Percentiles rank a stretch among this genome's conserved stretches.
Conservation (phyloP, 441 rosid genomes). For the Populus hybrid region DNA sequence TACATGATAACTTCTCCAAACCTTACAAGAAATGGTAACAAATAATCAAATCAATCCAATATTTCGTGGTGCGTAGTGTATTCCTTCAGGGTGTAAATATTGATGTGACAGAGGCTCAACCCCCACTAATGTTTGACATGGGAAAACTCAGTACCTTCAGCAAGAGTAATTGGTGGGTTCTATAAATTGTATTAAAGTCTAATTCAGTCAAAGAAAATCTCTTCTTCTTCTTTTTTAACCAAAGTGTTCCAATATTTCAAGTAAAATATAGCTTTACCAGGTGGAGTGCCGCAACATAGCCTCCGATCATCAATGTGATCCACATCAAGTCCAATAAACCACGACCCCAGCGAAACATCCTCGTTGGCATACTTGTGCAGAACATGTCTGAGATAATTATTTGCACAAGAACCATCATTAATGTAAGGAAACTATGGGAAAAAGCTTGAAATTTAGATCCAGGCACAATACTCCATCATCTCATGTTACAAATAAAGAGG, state of each 20-base stretch:
- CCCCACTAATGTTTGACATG: constrained; percentile 16
- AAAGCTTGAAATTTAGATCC: constrained; percentile 9
- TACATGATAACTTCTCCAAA: constrained; percentile 13
- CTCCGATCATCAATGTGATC: constrained; percentile 92
- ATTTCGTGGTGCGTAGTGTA: constrained; percentile 21
- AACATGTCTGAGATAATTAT: constrained; percentile 66
- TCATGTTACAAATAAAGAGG: constrained; percentile 12
- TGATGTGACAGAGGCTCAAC: constrained; percentile 23
- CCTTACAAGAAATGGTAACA: constrained; percentile 10
- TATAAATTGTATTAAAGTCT: not conserved
- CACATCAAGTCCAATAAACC: constrained; percentile 95
- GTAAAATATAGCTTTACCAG: constrained; percentile 48
- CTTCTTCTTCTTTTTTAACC: not conserved
- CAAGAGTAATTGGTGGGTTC: not conserved
- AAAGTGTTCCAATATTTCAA: not conserved
- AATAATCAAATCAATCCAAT: constrained; percentile 9
- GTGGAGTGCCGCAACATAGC: constrained; percentile 95
- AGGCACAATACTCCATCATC: constrained; percentile 2
- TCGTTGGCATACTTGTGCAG: constrained; percentile 95
- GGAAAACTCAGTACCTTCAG: constrained; percentile 17
- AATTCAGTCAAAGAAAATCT: not conserved
- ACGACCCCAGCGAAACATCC: constrained; percentile 94
- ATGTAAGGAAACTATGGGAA: constrained; percentile 3
- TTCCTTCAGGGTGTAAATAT: constrained; percentile 21
- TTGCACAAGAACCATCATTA: constrained; percentile 9